Percentiles rank a stretch among this genome's conserved stretches.
These are phyloP conservation scores for Chlorencoelia australis DNA, from an alignment of 2,329 filamentous ascomycete species.

Conservation along the genomic window DNA sequence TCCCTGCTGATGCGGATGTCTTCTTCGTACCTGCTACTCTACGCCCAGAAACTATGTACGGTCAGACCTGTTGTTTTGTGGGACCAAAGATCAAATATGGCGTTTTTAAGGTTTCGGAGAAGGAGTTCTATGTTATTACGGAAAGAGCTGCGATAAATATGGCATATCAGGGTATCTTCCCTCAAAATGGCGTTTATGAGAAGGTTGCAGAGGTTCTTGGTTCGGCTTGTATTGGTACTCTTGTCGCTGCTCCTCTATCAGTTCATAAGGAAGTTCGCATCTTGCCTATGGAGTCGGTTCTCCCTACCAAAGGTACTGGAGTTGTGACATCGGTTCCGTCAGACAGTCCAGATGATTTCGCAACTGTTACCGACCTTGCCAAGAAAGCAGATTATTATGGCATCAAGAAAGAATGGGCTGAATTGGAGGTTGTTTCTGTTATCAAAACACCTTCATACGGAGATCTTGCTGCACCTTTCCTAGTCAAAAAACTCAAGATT, in stretches of 20 bases:
- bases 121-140: slow-evolving; percentile 76
- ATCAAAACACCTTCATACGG: slow-evolving; percentile 84
- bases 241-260: slow-evolving; percentile 82
- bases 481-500: slow-evolving; percentile 93
- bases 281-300: slow-evolving; percentile 88
- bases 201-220: slow-evolving; percentile 68
- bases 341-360: slow-evolving; percentile 91
- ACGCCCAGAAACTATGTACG: slow-evolving; percentile 97
- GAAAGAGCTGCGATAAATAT: slow-evolving; percentile 85
- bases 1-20: slow-evolving; percentile 69
- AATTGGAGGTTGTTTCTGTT: slow-evolving; percentile 79
- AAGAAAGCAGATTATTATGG: slow-evolving; percentile 97
- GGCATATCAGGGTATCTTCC: slow-evolving; percentile 84
- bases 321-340: slow-evolving; percentile 94
- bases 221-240: slow-evolving; percentile 74
- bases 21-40: slow-evolving; percentile 90
- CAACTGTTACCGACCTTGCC: slow-evolving; percentile 73
- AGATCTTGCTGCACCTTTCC: slow-evolving; percentile 68
- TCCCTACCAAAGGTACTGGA: slow-evolving; percentile 88
- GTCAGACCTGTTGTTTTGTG: slow-evolving; percentile 92
- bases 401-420: slow-evolving; percentile 94
- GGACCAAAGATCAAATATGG: slow-evolving; percentile 85
- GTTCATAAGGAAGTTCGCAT: slow-evolving; percentile 77
- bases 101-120: slow-evolving; percentile 67
- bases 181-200: slow-evolving; percentile 63